Evolutionary conservation across 768 basidiomycete species (phyloP), one percentile per base, ranked within the genome.

Genomic region (Naganishia vishniacii): DNA sequence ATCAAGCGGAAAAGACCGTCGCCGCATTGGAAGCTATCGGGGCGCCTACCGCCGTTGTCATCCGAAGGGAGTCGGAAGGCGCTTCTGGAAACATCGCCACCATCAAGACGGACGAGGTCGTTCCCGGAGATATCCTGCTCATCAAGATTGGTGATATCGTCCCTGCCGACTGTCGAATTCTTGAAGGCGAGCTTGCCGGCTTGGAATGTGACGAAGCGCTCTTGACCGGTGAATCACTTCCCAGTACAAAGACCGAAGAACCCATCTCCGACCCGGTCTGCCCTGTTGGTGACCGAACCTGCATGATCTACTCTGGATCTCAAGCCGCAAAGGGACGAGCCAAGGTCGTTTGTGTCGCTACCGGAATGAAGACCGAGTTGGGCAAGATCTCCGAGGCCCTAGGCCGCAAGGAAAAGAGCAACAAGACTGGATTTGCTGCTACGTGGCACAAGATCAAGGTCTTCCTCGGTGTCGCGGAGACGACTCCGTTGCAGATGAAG

Each of bases 371-470:
- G 32, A 82, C 83, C 7, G 81, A 83, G 70, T 80, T 82, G 53
- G 74, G 77, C 45, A 75, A 71, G 45, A 72, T 80, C 67, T 77
- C 78, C 12, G 68, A 72, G 20, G 78, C 78, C 16, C 73, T 80
- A 67, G 69, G 74, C 11, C 65, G 77, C 34, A 78, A 77, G 53
- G 77, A 70, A 34, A 68, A 68, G 13, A 67, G 68, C 46, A 73
- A 71, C 13, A 61, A 70, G 26, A 75, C 58, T 16, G 77, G 77
- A 5, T 78, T 67, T 62, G 69, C 65, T 1, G 80, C 80, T 75
- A 82, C 80, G 68, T 84, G 84, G 69, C 81, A 82, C 48, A 83
- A 83, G 66, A 78, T 81, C 69, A 81, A 77, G 62, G 72, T 84
- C 48, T 37, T 72, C 42, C 65, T 83, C 78, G 63, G 74, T 66